Percentiles rank a stretch among this genome's conserved stretches.
phyloP scores from a whole-genome alignment of 2,329 filamentous ascomycete genomes.

The Penicillium sp. region DNA sequence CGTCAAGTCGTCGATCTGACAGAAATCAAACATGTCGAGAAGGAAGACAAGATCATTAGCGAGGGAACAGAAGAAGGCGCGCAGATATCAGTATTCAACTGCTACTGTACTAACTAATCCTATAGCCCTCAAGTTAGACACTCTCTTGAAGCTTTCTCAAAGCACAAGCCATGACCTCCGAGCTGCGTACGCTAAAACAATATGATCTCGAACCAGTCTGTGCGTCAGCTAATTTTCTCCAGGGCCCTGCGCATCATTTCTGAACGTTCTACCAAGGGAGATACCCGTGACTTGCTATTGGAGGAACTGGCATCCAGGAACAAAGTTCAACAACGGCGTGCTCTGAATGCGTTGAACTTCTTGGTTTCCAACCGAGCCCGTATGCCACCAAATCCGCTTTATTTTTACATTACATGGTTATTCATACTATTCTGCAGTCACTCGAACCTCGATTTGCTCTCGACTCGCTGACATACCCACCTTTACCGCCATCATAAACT shows the following conservation, averaged over 20 bases:
- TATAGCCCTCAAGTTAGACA: conserved; percentile 59
- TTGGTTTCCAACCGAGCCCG: conserved; percentile 41
- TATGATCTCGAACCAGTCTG: neutral
- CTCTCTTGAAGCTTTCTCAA: conserved; percentile 64
- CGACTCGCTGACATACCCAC: conserved; percentile 36
- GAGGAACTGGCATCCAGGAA: conserved; percentile 42
- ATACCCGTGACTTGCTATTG: conserved; percentile 41
- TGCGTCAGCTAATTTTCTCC: conserved; percentile 54
- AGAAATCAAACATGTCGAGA: conserved; percentile 62
- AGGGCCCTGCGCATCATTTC: conserved; percentile 48
- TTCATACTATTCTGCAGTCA: conserved; percentile 27
- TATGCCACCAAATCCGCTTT: conserved; percentile 20
- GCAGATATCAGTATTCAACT: neutral
- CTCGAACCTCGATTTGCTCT: conserved; percentile 34
- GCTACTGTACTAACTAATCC: conserved; percentile 16
- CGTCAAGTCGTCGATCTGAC: conserved; percentile 44
- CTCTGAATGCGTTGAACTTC: conserved; percentile 45
- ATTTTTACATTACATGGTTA: neutral
- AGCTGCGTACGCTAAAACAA: conserved; percentile 59
- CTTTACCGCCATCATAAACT: conserved; percentile 41
- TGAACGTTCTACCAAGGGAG: conserved; percentile 43
- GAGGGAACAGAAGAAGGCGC: conserved; percentile 70
- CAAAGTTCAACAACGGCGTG: conserved; percentile 36
- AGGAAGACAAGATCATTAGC: conserved; percentile 69
- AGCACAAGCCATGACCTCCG: conserved; percentile 72